These are phyloP conservation scores for Puya raimondii DNA, from an alignment of 176 grass and related monocot species.

Conservation along the genomic window DNA sequence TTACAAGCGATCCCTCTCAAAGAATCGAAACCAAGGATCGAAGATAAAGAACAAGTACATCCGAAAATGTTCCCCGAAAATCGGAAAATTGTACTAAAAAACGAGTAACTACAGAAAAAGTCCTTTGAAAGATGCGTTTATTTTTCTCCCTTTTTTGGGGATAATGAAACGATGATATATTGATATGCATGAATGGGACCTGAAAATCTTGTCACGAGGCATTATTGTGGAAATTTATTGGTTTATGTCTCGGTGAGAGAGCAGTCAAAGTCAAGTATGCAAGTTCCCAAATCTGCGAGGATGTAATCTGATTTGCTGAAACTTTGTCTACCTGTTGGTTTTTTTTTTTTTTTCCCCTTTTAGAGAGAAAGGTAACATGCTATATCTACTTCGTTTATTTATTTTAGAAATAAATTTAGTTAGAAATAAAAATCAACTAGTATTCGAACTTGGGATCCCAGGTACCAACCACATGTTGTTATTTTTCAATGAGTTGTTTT, in stretches of 20 bases:
- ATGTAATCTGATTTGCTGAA: background rate
- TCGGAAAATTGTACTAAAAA: too few species aligned
- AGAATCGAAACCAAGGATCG: background rate
- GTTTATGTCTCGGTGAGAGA: background rate
- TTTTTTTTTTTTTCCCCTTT: too few species aligned
- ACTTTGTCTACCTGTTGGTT: background rate
- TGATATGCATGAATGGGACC: background rate
- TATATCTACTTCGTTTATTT: too few species aligned
- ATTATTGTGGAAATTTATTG: background rate
- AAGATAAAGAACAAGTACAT: background rate
- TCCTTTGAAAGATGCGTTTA: background rate
- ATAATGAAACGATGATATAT: background rate
- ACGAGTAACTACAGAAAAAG: too few species aligned
- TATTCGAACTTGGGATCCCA: too few species aligned
- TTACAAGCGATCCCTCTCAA: too few species aligned
- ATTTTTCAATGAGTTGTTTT: background rate
- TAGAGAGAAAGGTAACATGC: too few species aligned
- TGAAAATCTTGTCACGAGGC: background rate
- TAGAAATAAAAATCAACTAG: too few species aligned
- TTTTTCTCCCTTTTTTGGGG: background rate
- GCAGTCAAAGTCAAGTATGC: constrained; percentile 12
- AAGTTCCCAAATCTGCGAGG: constrained; percentile 1
- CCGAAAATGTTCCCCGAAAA: too few species aligned
- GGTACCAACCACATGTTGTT: too few species aligned
- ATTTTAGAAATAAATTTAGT: too few species aligned